A percentile compares a stretch with the other conserved stretches of the same genome.
Conservation (phyloP, 2,329 filamentous ascomycete species). For the Phaeomoniella chlamydospora region DNA sequence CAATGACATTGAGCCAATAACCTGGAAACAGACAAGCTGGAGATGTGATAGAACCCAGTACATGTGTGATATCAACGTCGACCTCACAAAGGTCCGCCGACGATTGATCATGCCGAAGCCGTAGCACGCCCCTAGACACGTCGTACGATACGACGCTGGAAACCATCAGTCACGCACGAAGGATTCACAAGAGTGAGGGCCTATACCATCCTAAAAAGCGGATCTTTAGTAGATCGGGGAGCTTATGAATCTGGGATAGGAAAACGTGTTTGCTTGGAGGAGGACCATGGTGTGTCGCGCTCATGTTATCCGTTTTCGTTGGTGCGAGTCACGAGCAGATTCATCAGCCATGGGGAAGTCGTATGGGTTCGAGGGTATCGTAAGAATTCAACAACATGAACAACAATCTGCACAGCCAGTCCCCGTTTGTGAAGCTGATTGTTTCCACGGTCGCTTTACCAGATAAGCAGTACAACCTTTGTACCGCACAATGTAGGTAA, state of each 20-base stretch:
- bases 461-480: too few species aligned
- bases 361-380: too few species aligned
- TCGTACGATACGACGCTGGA: conserved; percentile 45
- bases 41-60: conserved; percentile 50
- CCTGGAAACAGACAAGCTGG: conserved; percentile 51
- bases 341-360: too few species aligned
- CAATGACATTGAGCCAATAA: conserved; percentile 82
- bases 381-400: too few species aligned
- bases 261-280: conserved; percentile 51
- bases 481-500: too few species aligned
- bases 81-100: conserved; percentile 14
- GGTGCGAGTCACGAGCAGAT: too few species aligned
- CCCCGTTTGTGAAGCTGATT: too few species aligned
- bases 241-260: conserved; percentile 42
- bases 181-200: conserved; percentile 3
- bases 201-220: conserved; percentile 83
- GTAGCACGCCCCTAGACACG: conserved; percentile 43
- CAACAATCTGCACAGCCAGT: too few species aligned
- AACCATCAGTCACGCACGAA: conserved; percentile 3
- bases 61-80: conserved; percentile 55
- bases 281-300: conserved; percentile 32
- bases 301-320: conserved; percentile 5
- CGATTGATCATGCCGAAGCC: conserved; percentile 55
- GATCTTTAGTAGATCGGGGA: conserved; percentile 56
- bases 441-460: too few species aligned